Evolutionary conservation across 768 basidiomycete species (phyloP).

Genomic region (Sarcodon sp.): DNA sequence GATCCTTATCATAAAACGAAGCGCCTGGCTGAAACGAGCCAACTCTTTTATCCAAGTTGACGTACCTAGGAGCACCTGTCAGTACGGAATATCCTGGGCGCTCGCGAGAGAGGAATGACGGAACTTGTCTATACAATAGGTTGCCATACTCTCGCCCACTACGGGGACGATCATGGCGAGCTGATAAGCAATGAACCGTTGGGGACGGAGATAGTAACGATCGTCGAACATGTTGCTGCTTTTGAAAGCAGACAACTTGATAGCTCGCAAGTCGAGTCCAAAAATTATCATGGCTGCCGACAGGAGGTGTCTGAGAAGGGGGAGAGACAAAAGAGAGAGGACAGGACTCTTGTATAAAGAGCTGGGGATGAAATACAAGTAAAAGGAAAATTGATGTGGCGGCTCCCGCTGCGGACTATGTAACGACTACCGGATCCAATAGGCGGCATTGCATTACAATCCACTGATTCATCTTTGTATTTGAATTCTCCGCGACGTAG

Average conservation of each 20-base stretch:
- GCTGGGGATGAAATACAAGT: too few species aligned
- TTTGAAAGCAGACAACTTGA: slow-evolving; percentile 2
- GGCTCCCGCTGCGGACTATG: too few species aligned
- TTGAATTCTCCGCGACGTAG: too few species aligned
- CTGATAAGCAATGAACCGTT: slow-evolving; percentile 1
- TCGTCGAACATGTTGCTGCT: slow-evolving; percentile 1
- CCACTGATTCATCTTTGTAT: too few species aligned
- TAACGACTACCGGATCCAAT: too few species aligned
- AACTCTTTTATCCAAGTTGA: not conserved
- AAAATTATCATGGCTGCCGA: not conserved
- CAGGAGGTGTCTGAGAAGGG: too few species aligned
- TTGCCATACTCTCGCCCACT: not conserved
- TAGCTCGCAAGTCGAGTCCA: slow-evolving; percentile 1
- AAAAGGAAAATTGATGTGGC: too few species aligned
- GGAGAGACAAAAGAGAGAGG: too few species aligned
- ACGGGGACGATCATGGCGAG: slow-evolving; percentile 2
- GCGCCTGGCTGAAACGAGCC: not conserved
- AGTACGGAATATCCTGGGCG: not conserved
- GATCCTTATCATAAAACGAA: slow-evolving; percentile 1
- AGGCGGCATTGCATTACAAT: too few species aligned
- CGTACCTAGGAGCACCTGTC: not conserved
- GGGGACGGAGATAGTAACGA: not conserved
- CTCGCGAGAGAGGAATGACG: not conserved
- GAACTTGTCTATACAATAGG: not conserved
- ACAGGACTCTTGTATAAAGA: too few species aligned